Evolutionary conservation across 805 yeast genomes (phyloP).

Genomic region (Kluyveromyces aestuarii): DNA sequence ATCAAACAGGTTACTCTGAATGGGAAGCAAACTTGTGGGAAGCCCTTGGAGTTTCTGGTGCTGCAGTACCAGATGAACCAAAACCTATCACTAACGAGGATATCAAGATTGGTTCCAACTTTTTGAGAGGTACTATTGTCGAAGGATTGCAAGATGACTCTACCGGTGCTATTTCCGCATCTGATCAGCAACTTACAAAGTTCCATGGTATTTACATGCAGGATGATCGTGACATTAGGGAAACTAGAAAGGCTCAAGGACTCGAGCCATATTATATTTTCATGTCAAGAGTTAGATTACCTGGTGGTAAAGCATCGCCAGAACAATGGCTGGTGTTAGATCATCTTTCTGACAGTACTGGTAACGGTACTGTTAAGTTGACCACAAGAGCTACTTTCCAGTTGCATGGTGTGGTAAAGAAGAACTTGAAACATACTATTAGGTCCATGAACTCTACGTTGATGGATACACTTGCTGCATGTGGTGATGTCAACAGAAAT

Average conservation of each 20-base stretch:
- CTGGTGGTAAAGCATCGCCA: slow-evolving; percentile 87
- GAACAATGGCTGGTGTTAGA: slow-evolving; percentile 84
- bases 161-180: slow-evolving; percentile 86
- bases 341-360: slow-evolving; percentile 68
- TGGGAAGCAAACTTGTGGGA: slow-evolving; percentile 88
- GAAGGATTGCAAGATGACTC: slow-evolving; percentile 73
- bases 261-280: slow-evolving; percentile 93
- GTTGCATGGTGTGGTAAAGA: slow-evolving; percentile 89
- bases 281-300: slow-evolving; percentile 92
- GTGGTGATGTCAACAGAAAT: slow-evolving; percentile 97
- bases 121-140: slow-evolving; percentile 84
- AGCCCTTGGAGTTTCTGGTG: slow-evolving; percentile 76
- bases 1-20: slow-evolving; percentile 75
- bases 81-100: slow-evolving; percentile 93
- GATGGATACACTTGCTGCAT: slow-evolving; percentile 93
- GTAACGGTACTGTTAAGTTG: slow-evolving; percentile 88
- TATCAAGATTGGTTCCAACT: slow-evolving; percentile 81
- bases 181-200: slow-evolving; percentile 89
- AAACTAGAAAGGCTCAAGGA: slow-evolving; percentile 84
- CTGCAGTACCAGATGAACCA: slow-evolving; percentile 80
- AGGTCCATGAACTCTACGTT: slow-evolving; percentile 86
- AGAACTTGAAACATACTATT: slow-evolving; percentile 78
- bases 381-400: slow-evolving; percentile 97
- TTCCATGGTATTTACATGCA: slow-evolving; percentile 99
- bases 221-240: slow-evolving; percentile 94